Evolutionary conservation across 1,284 basidiomycete species (phyloP).

Genomic region (Boletus nobilissimus): DNA sequence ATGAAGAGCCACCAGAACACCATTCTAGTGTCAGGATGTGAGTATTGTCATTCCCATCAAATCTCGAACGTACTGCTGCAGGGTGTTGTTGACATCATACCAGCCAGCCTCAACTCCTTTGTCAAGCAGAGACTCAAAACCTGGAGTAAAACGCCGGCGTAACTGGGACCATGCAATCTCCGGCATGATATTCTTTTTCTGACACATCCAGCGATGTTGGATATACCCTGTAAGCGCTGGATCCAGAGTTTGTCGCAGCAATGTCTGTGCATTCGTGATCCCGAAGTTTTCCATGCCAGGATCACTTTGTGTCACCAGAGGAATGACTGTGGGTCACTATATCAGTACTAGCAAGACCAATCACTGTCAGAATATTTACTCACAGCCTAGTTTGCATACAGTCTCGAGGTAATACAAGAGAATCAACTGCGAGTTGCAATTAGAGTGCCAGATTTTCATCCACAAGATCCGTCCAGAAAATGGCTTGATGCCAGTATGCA

Average conservation of each 20-base stretch:
- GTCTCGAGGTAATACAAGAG: neutral
- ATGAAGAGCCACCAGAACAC: slow-evolving; percentile 40
- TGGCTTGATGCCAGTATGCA: neutral
- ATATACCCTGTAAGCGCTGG: neutral
- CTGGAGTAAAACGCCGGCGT: neutral
- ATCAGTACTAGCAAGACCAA: no score
- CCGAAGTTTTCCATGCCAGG: neutral
- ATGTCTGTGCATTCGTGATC: neutral
- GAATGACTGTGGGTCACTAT: neutral
- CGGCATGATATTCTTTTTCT: neutral
- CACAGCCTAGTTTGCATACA: neutral
- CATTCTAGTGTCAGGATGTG: neutral
- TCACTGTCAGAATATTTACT: neutral
- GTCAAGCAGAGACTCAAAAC: neutral
- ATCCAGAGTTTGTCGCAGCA: neutral
- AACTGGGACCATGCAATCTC: neutral
- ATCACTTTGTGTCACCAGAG: neutral
- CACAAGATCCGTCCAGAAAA: neutral
- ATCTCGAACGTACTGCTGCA: neutral
- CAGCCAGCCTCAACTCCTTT: neutral
- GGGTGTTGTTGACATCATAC: neutral
- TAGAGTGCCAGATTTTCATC: neutral
- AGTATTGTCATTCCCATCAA: no score
- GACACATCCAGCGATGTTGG: neutral
- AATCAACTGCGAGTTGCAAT: neutral